Conservation (phyloP, 805 yeast genomes). For the Huiozyma naganishii region DNA sequence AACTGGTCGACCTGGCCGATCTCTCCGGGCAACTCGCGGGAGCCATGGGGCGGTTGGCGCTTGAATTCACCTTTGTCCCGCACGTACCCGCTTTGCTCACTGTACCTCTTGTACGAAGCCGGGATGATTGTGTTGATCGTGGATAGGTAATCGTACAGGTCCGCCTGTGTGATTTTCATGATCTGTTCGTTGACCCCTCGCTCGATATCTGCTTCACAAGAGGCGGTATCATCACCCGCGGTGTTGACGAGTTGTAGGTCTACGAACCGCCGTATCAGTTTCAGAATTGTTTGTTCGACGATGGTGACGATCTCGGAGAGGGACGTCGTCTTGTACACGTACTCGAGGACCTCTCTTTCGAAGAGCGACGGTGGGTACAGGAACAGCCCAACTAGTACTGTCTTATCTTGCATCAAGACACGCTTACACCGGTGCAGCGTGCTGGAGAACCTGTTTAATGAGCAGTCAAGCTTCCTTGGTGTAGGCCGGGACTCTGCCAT, state of each 20-base stretch:
- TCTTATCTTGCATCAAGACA: constrained; percentile 7
- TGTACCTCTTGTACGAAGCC: constrained; percentile 8
- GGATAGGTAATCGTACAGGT: constrained; percentile 11
- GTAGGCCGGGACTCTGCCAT: too few species aligned
- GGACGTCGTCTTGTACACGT: constrained; percentile 9
- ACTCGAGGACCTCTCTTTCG: constrained; percentile 12
- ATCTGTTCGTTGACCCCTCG: constrained; percentile 1
- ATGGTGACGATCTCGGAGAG: constrained; percentile 12
- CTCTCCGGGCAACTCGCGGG: background rate
- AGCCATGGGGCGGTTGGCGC: background rate
- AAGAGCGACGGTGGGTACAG: constrained; percentile 11
- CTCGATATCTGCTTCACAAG: background rate
- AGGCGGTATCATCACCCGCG: background rate
- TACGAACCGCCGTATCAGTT: constrained; percentile 6
- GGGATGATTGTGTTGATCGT: constrained; percentile 14
- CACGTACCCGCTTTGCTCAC: constrained; percentile 8
- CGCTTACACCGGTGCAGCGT: constrained; percentile 4
- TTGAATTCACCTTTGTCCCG: constrained; percentile 8
- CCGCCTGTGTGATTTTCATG: constrained; percentile 7
- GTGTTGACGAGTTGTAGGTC: background rate
- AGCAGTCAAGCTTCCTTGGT: constrained; percentile 3
- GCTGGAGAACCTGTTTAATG: constrained; percentile 5
- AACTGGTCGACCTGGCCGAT: constrained; percentile 10
- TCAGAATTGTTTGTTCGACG: constrained; percentile 4
- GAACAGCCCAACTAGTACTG: constrained; percentile 10